Evolutionary conservation across 192 early-diverging fungal genomes (phyloP), one percentile per base, ranked within the genome.

Genomic region (Lunasporangiospora selenospora): DNA sequence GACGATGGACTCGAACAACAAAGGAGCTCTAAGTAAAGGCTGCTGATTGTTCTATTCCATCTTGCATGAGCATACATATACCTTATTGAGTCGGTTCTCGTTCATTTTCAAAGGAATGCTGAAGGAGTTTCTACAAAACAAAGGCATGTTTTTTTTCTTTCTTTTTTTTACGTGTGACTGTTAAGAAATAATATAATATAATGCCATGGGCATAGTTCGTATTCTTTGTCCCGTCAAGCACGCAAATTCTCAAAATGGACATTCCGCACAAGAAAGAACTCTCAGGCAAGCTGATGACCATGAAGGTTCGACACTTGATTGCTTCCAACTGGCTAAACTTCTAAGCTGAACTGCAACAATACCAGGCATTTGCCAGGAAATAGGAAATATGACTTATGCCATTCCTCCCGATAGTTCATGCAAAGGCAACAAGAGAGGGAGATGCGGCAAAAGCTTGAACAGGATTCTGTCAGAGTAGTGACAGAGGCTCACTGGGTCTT

Each of bases 401-500:
- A n/a, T n/a, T 56, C 36, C 40, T 26, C 18, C 21, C n/a, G 36
- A 32, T 56, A 69, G 65, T 77, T 77, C 37, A 77, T 77, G 75
- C 75, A 77, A 56, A 51, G 75, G 27, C 65, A 77, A 19, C 65
- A 67, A 42, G 65, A 67, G 23, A 59, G 42, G 33, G 65, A 62
- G 40, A 64, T 65, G 27, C 46, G 65, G 21, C 41, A 77, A 15
- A 59, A 67, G 31, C 18, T 69, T 39, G 75, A 69, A 36, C 34
- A 47, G 33, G 75, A 77, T 29, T 60, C 63, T 19, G 49, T 58
- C 24, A 45, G 57, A 30, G 60, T 60, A 1, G 37, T 69, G 31
- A 64, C 60, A 21, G 65, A 77, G 41, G 59, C 65, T 6, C 75
- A 77, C 6, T 77, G 75, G 75, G 56, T 69, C 15, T 30, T 67